Conservation (phyloP, 2,329 filamentous ascomycete genomes). For the Aspergillus pseudonomiae region DNA sequence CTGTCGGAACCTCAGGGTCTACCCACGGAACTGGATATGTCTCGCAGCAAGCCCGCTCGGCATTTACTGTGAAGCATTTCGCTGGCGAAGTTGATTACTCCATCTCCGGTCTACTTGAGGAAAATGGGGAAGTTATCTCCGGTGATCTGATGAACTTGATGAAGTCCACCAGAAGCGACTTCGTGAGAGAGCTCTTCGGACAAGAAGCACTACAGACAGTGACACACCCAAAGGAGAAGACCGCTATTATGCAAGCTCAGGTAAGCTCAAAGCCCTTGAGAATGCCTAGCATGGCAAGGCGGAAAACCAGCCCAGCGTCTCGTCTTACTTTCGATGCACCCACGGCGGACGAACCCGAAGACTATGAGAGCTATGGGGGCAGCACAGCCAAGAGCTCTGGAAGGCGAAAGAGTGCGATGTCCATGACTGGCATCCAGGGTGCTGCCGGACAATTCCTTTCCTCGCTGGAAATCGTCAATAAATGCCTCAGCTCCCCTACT, state of each 20-base stretch:
- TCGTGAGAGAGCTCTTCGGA: constrained; percentile 89
- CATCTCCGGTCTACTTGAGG: constrained; percentile 82
- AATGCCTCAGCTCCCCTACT: constrained; percentile 77
- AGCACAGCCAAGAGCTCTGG: constrained; percentile 31
- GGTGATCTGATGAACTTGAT: constrained; percentile 95
- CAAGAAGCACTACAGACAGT: constrained; percentile 92
- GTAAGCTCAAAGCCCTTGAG: constrained; percentile 94
- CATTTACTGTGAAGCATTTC: constrained; percentile 92
- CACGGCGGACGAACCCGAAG: constrained; percentile 43
- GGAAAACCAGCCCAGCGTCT: constrained; percentile 64
- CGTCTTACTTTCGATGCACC: constrained; percentile 42
- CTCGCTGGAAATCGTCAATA: constrained; percentile 86
- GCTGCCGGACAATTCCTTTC: constrained; percentile 90
- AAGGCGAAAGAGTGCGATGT: constrained; percentile 44
- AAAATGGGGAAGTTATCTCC: constrained; percentile 94
- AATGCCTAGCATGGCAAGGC: constrained; percentile 87
- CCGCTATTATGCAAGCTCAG: constrained; percentile 91
- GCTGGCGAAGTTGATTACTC: constrained; percentile 96
- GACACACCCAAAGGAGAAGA: constrained; percentile 87
- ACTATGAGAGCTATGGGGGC: constrained; percentile 39
- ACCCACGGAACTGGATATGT: constrained; percentile 87
- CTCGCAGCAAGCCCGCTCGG: constrained; percentile 76
- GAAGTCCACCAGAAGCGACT: constrained; percentile 82
- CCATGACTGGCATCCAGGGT: constrained; percentile 65
- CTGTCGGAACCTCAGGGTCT: constrained; percentile 71